phyloP scores from a whole-genome alignment of 495 filamentous ascomycete species.

The Neurospora sp. region DNA sequence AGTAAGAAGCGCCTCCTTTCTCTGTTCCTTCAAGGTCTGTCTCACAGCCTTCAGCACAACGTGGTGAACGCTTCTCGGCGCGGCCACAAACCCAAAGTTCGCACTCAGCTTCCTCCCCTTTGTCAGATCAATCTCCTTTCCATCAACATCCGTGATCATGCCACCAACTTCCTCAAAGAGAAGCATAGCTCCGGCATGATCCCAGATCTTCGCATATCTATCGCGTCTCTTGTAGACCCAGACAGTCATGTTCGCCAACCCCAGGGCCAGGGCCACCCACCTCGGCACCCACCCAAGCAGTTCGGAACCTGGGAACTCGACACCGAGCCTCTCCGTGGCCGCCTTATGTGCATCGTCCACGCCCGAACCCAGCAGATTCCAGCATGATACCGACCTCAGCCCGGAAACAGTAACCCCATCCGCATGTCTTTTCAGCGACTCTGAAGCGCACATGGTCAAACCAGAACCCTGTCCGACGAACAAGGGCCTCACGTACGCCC shows the following conservation, averaged over 20 bases:
- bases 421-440: constrained; percentile 17
- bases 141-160: constrained; percentile 51
- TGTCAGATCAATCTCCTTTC: constrained; percentile 39
- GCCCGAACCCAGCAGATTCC: constrained; percentile 29
- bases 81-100: constrained; percentile 43
- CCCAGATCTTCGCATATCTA: constrained; percentile 57
- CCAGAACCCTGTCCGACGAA: constrained; percentile 2
- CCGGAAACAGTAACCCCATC: constrained; percentile 22
- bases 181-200: constrained; percentile 61
- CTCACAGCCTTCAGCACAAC: constrained; percentile 25
- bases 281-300: constrained; percentile 56
- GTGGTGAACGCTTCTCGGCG: constrained; percentile 25
- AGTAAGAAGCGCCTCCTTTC: constrained; percentile 18
- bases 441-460: not conserved
- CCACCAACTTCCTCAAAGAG: constrained; percentile 57
- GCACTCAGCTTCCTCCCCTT: constrained; percentile 32
- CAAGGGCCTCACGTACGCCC: constrained; percentile 43
- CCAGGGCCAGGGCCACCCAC: constrained; percentile 51
- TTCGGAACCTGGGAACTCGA: constrained; percentile 42
- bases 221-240: constrained; percentile 47
- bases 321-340: constrained; percentile 37
- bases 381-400: constrained; percentile 30
- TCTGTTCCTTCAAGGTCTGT: constrained; percentile 21
- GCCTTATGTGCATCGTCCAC: constrained; percentile 32
- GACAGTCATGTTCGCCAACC: constrained; percentile 48